Conservation (phyloP, 805 yeast species). For the Candida hungchunana region DNA sequence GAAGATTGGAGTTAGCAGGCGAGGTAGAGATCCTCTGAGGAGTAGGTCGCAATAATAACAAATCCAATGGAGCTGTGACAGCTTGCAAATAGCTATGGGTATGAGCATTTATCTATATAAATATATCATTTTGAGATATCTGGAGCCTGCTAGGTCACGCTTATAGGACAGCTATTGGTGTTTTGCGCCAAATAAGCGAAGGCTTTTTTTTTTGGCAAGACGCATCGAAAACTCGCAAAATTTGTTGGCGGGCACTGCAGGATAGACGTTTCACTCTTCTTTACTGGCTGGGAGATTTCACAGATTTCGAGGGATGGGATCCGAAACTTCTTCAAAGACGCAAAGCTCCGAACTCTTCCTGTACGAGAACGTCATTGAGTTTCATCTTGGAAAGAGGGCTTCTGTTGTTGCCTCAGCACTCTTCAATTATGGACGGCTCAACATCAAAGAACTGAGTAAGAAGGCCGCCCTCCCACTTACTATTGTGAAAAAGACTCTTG, state of each 20-base stretch:
- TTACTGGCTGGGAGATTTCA: too few species aligned
- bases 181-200: too few species aligned
- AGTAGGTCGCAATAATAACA: too few species aligned
- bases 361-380: constrained; percentile 47
- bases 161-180: too few species aligned
- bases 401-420: constrained; percentile 56
- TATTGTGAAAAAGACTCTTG: constrained; percentile 60
- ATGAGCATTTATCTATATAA: too few species aligned
- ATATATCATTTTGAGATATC: too few species aligned
- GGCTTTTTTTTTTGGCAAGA: not conserved
- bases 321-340: constrained; percentile 34
- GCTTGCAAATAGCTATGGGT: too few species aligned
- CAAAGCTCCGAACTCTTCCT: constrained; percentile 62
- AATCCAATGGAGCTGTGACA: too few species aligned
- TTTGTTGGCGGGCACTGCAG: too few species aligned
- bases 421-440: constrained; percentile 63
- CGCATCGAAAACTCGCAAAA: not conserved
- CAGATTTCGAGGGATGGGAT: constrained; percentile 10
- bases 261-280: too few species aligned
- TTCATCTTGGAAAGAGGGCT: constrained; percentile 70
- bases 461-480: constrained; percentile 43
- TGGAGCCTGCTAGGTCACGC: too few species aligned
- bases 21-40: constrained; percentile 27
- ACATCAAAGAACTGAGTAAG: constrained; percentile 48
- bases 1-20: constrained; percentile 43